Base-by-base conservation (phyloP, 176 grass and related monocot species). In the Thalia dealbata region DNA sequence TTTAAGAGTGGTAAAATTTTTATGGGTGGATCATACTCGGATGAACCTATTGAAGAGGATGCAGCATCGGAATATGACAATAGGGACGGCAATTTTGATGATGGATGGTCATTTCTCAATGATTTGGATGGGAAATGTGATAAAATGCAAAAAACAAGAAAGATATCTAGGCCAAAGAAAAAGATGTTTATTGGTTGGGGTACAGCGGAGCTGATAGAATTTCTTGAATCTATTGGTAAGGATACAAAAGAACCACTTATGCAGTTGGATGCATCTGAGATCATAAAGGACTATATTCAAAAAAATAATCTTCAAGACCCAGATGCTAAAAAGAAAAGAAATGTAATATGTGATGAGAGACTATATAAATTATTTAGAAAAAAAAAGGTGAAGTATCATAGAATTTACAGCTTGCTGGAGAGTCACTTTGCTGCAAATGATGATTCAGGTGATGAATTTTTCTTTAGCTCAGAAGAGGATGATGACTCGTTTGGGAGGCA, bases 131-230 rank as follows among this genome's bases (percentile, higher is more conserved):
- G 46, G n/a, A 86, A 63, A 76, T 28, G n/a, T 56, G 70, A 64
- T 80, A 85, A 74, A 82, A 50, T 59, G 42, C 87, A 84, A 48
- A 54, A 67, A 50, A 70, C 73, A 58, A 56, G 42, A 25, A 96
- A 90, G 79, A 88, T 79, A 73, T 44, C 28, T 21, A 82, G 76
- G 50, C 78, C 79, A 24, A 90, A 90, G 72, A 92, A 62, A 67
- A 89, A 78, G 79, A 80, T 70, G 55, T 97, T 79, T 80, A 67
- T 82, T 74, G 87, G 79, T 35, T 97, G 93, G 93, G 93, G 67
- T 72, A 86, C 93, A 24, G 50, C 79, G 76, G 76, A 97, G 78
- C 76, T 97, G 28, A 86, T 82, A 66, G 70, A 25, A 30, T 97
- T 97, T 80, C 69, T 97, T 76, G 63, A 75, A 60, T 81, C 66